Percentiles rank a stretch among this genome's conserved stretches.
phyloP scores from a whole-genome alignment of 306 rosid genomes.

The Trifolium repens region DNA sequence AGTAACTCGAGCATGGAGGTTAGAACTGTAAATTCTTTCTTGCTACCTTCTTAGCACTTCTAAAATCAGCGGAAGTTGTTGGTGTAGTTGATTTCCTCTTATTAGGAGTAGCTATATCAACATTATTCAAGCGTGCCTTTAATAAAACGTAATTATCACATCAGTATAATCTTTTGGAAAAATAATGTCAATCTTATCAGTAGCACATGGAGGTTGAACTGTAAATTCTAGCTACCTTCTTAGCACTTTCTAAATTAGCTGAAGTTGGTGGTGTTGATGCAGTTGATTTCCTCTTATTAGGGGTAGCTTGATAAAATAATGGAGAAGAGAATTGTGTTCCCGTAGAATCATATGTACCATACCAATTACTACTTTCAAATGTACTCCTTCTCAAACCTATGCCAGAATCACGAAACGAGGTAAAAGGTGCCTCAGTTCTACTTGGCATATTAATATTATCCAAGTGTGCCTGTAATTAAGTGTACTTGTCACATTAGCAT shows the following conservation, averaged over 20 bases:
- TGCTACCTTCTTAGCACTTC: no score
- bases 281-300: constrained; percentile 47
- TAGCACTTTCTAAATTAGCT: no score
- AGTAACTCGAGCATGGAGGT: no score
- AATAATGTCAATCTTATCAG: neutral
- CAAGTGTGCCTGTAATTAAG: constrained; percentile 44
- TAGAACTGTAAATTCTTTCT: no score
- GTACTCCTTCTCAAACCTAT: constrained; percentile 22
- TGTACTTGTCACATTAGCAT: constrained; percentile 23
- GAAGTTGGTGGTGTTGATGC: no score
- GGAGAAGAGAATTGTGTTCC: constrained; percentile 36
- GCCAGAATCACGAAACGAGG: constrained; percentile 46
- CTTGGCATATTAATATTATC: constrained; percentile 38
- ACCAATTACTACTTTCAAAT: constrained; percentile 7
- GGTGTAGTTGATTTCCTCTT: no score
- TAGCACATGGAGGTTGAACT: no score
- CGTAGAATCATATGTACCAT: constrained; percentile 30
- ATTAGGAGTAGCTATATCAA: no score
- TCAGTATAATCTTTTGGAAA: neutral
- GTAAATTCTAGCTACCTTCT: no score
- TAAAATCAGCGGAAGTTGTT: no score
- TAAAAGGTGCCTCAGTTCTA: constrained; percentile 70
- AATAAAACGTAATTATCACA: no score
- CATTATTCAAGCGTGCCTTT: no score
- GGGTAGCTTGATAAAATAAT: constrained; percentile 45